Base-by-base conservation (phyloP, 345 rosid species). In the Acer yangbiense region DNA sequence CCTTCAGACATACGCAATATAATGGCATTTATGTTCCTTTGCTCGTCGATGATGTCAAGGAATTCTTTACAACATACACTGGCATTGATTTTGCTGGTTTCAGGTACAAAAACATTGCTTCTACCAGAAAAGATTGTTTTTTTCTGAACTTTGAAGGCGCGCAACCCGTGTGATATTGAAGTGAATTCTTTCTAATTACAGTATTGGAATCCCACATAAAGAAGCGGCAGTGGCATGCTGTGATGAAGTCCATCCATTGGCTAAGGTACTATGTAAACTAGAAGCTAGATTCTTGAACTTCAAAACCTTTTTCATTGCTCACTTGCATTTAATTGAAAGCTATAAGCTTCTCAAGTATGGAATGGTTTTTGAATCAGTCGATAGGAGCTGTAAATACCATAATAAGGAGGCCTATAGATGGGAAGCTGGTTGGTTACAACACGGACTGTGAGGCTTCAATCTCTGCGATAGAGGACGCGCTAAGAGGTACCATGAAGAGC, bases 381-480 rank as follows among this genome's bases (percentile, higher is more conserved):
- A 82, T 84, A 78, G 87, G 89, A 72, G 87, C 89, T 62, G 87
- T 86, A 25, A 86, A 86, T 66, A 86, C 89, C 7, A 80, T 86
- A 18, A 75, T 86, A 71, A 86, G 89, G 78, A 84, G 85, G 65
- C 84, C 81, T 39, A 54, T 62, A 4, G 86, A 86, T 18, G 87
- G 87, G 79, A 86, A 82, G 84, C 83, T 86, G 21, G 57, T 86
- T 25, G 87, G 87, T 78, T 86, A 84, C 57, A 86, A 84, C 73
- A 86, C 89, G 62, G 89, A 86, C 50, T 82, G 87, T n/a, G 87
- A 84, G 29, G 85, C 89, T 73, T 77, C 87, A 12, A 73, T 86
- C 58, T 75, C 81, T 11, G 89, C 89, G n/a, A 86, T 86, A 52
- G 89, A 86, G 77, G 83, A 86, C 75, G 89, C 86, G 48, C 71